phyloP scores from a whole-genome alignment of 345 rosid genomes.

The Excoecaria cochinchinensis region DNA sequence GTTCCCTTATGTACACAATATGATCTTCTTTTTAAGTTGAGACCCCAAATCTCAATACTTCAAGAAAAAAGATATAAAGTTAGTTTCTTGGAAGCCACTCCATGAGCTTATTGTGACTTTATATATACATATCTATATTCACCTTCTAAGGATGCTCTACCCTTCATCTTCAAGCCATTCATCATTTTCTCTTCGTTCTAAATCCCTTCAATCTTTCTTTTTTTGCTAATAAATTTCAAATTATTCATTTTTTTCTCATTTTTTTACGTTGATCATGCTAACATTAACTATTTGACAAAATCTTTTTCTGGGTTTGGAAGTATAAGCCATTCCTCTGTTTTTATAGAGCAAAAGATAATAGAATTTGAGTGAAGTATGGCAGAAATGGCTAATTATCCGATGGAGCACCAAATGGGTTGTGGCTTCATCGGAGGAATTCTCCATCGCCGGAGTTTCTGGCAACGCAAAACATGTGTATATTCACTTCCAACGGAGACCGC shows the following conservation, averaged over 20 bases:
- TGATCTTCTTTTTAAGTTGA: neutral
- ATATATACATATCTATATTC: slow-evolving; percentile 25
- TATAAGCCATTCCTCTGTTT: slow-evolving; percentile 1
- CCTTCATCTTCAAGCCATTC: slow-evolving; percentile 42
- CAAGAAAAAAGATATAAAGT: slow-evolving; percentile 23
- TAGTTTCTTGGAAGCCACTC: slow-evolving; percentile 77
- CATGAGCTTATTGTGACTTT: slow-evolving; percentile 32
- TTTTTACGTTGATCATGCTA: neutral
- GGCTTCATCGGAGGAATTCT: slow-evolving; percentile 53
- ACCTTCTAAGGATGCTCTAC: slow-evolving; percentile 19
- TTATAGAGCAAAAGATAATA: neutral
- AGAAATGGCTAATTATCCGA: slow-evolving; percentile 24
- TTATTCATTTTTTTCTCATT: neutral
- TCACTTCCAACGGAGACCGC: slow-evolving; percentile 31
- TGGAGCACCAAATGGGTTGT: slow-evolving; percentile 46
- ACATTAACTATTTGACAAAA: neutral
- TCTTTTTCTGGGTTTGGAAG: neutral
- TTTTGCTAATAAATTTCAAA: too few species aligned
- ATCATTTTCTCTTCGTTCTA: slow-evolving; percentile 11
- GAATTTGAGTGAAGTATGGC: slow-evolving; percentile 18
- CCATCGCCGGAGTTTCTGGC: slow-evolving; percentile 45
- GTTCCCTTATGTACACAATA: neutral
- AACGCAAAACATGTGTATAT: slow-evolving; percentile 38
- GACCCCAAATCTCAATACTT: neutral
- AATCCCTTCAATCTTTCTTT: slow-evolving; percentile 10